Evolutionary conservation across 805 yeast genomes (phyloP).

Genomic region (Saccharomyces paradoxus): DNA sequence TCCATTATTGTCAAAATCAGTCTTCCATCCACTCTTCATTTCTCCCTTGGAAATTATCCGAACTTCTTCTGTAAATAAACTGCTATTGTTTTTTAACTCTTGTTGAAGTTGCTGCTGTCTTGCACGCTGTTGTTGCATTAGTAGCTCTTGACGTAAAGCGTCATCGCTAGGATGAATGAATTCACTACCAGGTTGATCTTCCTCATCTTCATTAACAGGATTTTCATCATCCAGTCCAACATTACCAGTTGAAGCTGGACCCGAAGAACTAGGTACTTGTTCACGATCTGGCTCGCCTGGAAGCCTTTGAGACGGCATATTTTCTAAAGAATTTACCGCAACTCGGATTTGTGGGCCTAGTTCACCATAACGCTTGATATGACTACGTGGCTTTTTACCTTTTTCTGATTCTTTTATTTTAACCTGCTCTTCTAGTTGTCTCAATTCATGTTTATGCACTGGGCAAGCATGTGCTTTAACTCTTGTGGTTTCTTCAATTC

Average conservation of each 20-base stretch:
- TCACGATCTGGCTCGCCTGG: neutral
- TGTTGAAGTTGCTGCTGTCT: constrained; percentile 28
- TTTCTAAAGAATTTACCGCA: constrained; percentile 28
- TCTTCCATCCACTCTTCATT: constrained; percentile 87
- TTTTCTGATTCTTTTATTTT: constrained; percentile 34
- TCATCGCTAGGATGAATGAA: constrained; percentile 32
- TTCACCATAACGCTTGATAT: constrained; percentile 33
- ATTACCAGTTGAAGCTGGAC: neutral
- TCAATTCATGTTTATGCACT: constrained; percentile 45
- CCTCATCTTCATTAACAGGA: constrained; percentile 31
- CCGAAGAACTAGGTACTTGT: neutral
- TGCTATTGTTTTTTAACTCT: constrained; percentile 30
- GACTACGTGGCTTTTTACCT: constrained; percentile 21
- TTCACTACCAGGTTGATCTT: constrained; percentile 18
- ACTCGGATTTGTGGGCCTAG: constrained; percentile 33
- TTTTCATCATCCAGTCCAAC: constrained; percentile 8
- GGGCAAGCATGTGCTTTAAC: constrained; percentile 52
- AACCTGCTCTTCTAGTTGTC: constrained; percentile 20
- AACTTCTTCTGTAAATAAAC: constrained; percentile 60
- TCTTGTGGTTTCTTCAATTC: constrained; percentile 74
- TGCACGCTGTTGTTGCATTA: constrained; percentile 26
- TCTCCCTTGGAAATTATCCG: constrained; percentile 73
- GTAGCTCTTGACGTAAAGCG: constrained; percentile 29
- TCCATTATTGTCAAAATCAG: constrained; percentile 76
- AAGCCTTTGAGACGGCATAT: constrained; percentile 14